phyloP scores from a whole-genome alignment of 208 protist genomes.

The Angomonas ambiguus region DNA sequence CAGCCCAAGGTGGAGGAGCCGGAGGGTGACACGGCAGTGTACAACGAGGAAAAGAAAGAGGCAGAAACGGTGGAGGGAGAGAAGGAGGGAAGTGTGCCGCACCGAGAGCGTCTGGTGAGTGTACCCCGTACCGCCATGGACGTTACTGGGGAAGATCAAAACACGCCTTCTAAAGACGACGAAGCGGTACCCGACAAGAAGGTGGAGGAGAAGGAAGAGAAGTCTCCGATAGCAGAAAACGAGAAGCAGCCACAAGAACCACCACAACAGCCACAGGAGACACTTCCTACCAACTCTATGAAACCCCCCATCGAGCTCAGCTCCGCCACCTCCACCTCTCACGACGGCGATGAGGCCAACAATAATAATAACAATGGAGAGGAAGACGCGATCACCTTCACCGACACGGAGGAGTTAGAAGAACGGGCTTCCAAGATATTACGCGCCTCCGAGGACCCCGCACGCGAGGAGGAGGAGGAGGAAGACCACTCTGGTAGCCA shows the following conservation, averaged over 20 bases:
- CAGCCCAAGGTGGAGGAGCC: conserved; percentile 1
- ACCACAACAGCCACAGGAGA: too few relatives aligned
- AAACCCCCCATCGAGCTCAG: not conserved
- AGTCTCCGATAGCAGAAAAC: conserved; percentile 14
- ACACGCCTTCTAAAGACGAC: not conserved
- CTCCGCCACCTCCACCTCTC: not conserved
- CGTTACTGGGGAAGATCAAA: not conserved
- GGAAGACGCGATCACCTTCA: conserved; percentile 3
- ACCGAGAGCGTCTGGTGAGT: conserved; percentile 2
- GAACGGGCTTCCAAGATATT: not conserved
- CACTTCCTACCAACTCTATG: conserved; percentile 13
- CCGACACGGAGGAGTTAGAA: not conserved
- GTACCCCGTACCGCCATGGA: conserved; percentile 6
- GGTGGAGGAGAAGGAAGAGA: conserved; percentile 7
- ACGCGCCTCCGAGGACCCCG: not conserved
- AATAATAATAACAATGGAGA: too few relatives aligned
- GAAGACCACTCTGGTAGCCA: not conserved
- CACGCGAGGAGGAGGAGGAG: conserved; percentile 4
- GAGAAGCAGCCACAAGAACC: conserved; percentile 22
- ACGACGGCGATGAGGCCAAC: not conserved
- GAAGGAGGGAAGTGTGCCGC: conserved; percentile 5
- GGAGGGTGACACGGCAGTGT: not conserved
- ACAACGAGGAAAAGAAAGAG: not conserved
- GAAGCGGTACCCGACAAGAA: not conserved
- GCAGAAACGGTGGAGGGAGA: not conserved